Evolutionary conservation across 768 basidiomycete species (phyloP), one percentile per base, ranked within the genome.

Genomic region (Lentinula sp.): DNA sequence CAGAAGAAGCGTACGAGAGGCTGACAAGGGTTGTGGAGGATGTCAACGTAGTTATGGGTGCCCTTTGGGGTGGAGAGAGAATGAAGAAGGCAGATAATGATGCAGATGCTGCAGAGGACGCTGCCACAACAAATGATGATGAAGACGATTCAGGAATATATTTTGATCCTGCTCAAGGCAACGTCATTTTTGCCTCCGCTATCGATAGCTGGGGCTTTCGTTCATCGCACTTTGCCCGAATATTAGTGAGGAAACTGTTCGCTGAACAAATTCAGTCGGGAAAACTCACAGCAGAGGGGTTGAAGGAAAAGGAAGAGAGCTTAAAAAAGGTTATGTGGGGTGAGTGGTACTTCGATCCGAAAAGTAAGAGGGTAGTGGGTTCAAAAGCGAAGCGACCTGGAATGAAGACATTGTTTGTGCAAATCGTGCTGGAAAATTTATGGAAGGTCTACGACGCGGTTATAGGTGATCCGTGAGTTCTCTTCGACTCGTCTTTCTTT

Each of bases 141-240:
- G 93, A 93, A 70, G 95, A 98, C 68, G 97, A 98, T 67, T 95
- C 96, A 70, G 93, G 95, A 71, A 88, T 98, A 59, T 98, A 98
- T 74, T 98, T 99, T 66, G 91, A 94, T 0, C 97, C 97, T 0
- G 93, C 95, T 69, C 83, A 85, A 56, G 97, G 97, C 18, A 98
- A 98, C 69, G 97, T 99, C 48, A 81, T 98, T 35, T 99, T 99
- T 70, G 91, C 95, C 0, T 94, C 91, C 34, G 97, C 96, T 3
- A 85, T 98, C 60, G 94, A 98, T 65, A 95, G 96, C 4, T 98
- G 96, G 96, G 97, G 95, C 0, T 99, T 99, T 76, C 84, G 96
- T 48, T 80, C 98, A 7, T 87, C 88, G 49, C 93, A 93, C 70
- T 99, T 99, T 68, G 94, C 97, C 0, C 87, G 95, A 69, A 77